A percentile compares a stretch with the other conserved stretches of the same genome.
Conservation (phyloP, 169 alveolate species). For the Cryptosporidium ryanae region DNA sequence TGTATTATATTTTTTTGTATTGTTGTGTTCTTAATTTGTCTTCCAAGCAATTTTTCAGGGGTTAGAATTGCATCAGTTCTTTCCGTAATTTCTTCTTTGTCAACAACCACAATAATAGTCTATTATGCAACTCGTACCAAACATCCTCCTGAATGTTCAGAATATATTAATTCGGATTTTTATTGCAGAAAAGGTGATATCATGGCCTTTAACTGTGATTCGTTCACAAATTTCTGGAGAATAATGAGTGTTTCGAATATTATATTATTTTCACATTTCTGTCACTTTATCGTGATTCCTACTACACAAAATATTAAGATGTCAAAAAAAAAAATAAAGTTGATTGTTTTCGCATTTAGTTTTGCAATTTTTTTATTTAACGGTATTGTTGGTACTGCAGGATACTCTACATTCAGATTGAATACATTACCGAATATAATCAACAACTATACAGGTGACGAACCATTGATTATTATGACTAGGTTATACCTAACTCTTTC, state of each 20-base stretch:
- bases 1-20: constrained; percentile 44
- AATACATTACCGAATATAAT: constrained; percentile 69
- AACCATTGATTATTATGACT: constrained; percentile 34
- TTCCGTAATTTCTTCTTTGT: constrained; percentile 53
- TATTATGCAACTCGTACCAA: constrained; percentile 19
- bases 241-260: constrained; percentile 44
- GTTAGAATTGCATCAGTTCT: constrained; percentile 41
- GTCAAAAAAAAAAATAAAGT: constrained; percentile 54
- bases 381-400: constrained; percentile 58
- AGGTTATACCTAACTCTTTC: constrained; percentile 39
- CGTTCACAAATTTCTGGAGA: constrained; percentile 32
- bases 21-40: constrained; percentile 43
- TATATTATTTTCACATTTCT: constrained; percentile 50
- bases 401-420: constrained; percentile 39
- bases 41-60: constrained; percentile 55
- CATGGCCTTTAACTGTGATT: constrained; percentile 2
- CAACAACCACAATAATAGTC: constrained; percentile 40
- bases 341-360: constrained; percentile 34
- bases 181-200: constrained; percentile 46
- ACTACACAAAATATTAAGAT: constrained; percentile 45
- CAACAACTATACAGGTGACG: constrained; percentile 36
- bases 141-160: constrained; percentile 50
- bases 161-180: neutral
- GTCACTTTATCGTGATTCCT: constrained; percentile 52
- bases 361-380: constrained; percentile 31